These are phyloP conservation scores for Solanum boliviense DNA, from an alignment of 257 asterid species.

Conservation along the genomic window DNA sequence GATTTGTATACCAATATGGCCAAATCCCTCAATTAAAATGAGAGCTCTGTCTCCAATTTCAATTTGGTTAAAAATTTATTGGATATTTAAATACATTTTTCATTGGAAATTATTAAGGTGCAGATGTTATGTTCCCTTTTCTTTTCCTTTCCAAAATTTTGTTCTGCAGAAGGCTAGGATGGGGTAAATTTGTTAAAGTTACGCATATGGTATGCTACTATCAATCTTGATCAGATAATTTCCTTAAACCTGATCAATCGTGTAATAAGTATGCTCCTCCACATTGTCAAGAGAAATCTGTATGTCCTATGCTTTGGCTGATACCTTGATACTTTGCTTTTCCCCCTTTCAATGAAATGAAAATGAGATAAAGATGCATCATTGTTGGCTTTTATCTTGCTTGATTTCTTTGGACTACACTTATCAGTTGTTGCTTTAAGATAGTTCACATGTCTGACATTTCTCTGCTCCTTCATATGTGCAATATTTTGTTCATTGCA, in stretches of 20 bases:
- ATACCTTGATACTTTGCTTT: not conserved
- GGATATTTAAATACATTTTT: not conserved
- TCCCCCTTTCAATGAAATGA: not conserved
- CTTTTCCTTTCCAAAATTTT: not conserved
- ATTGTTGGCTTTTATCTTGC: not conserved
- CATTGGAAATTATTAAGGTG: not conserved
- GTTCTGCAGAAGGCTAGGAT: not conserved
- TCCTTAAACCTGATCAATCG: not conserved
- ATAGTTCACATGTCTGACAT: not conserved
- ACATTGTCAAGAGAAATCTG: not conserved
- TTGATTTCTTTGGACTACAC: not conserved
- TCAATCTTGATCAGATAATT: not conserved
- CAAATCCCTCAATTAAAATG: not conserved
- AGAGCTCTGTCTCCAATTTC: not conserved
- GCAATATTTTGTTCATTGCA: conserved; percentile 24
- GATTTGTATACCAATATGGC: not conserved
- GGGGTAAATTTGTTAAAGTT: not conserved
- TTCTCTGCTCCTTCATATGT: not conserved
- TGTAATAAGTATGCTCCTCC: not conserved
- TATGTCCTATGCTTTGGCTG: not conserved
- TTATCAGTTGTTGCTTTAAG: not conserved
- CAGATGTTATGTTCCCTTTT: not conserved
- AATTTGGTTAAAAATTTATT: not conserved
- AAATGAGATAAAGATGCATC: not conserved
- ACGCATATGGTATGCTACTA: not conserved